phyloP scores from a whole-genome alignment of 73 alveolate genomes.

The Tetrahymena borealis region DNA sequence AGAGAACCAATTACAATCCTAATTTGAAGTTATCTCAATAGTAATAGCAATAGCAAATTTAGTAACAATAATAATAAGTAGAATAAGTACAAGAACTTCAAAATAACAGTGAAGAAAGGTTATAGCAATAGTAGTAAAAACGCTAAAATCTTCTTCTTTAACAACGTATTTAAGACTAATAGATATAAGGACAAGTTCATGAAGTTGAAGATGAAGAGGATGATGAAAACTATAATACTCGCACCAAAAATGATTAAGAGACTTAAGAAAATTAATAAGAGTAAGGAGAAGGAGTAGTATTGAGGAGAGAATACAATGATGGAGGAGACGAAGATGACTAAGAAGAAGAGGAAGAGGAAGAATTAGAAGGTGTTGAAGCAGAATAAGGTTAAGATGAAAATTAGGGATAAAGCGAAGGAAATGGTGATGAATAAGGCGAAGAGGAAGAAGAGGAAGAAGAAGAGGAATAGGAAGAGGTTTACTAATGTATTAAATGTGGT shows the following conservation, averaged over 20 bases:
- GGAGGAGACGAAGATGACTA: not conserved
- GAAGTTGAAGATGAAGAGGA: not conserved
- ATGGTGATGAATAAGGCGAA: not conserved
- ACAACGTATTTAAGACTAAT: not conserved
- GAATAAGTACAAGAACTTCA: not conserved
- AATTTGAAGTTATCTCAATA: not conserved
- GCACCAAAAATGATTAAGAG: not conserved
- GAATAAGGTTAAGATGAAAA: not conserved
- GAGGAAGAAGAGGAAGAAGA: not conserved
- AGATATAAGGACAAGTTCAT: not conserved
- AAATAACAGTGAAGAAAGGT: not conserved
- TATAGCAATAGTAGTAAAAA: not conserved
- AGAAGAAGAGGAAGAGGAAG: not conserved
- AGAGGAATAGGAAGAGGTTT: not conserved
- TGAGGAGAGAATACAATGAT: not conserved
- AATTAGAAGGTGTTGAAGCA: too few relatives aligned
- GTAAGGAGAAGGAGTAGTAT: not conserved
- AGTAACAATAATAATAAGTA: not conserved
- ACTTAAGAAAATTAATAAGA: not conserved
- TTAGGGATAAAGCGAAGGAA: not conserved
- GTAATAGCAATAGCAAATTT: not conserved
- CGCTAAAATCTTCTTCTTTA: not conserved
- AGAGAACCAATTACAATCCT: not conserved
- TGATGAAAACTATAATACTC: not conserved
- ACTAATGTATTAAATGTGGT: conserved; percentile 24